phyloP scores from a whole-genome alignment of 2,329 filamentous ascomycete species.

The Truncatella angustata region DNA sequence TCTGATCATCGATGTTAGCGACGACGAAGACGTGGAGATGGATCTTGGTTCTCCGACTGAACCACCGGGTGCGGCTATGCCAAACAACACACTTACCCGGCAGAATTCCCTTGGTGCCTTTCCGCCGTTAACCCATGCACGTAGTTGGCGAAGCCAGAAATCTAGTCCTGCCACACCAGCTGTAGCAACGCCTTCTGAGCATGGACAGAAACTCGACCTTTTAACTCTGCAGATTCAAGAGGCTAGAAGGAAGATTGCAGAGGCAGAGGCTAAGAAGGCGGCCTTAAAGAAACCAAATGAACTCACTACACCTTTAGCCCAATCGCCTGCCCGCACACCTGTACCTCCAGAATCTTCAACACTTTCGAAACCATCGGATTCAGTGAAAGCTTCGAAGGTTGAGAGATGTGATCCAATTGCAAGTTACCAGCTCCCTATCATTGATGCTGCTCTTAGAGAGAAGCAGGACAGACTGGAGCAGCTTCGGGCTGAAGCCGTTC shows the following conservation, averaged over 20 bases:
- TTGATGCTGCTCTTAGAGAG: slow-evolving; percentile 38
- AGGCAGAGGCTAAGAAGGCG: slow-evolving; percentile 53
- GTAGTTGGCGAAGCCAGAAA: slow-evolving; percentile 32
- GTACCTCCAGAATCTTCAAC: slow-evolving; percentile 11
- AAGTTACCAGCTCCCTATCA: slow-evolving; percentile 36
- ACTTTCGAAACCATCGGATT: slow-evolving; percentile 14
- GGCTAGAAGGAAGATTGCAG: slow-evolving; percentile 57
- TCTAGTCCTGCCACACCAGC: slow-evolving; percentile 36
- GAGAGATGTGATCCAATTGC: slow-evolving; percentile 32
- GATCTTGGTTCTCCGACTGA: slow-evolving; percentile 58
- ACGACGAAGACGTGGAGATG: slow-evolving; percentile 67
- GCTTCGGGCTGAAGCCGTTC: slow-evolving; percentile 44
- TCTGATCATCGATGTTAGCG: slow-evolving; percentile 83
- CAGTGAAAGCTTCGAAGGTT: slow-evolving; percentile 10
- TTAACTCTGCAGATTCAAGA: slow-evolving; percentile 53
- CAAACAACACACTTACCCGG: slow-evolving; percentile 30
- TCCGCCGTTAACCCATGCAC: slow-evolving; percentile 41
- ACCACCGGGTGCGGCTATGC: slow-evolving; percentile 31
- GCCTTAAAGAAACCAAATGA: slow-evolving; percentile 19
- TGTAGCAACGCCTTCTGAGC: slow-evolving; percentile 31
- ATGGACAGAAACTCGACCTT: slow-evolving; percentile 24
- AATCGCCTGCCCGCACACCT: slow-evolving; percentile 13
- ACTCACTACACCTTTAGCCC: slow-evolving; percentile 12
- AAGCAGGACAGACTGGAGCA: slow-evolving; percentile 47
- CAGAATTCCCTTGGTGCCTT: slow-evolving; percentile 42